Conservation (phyloP, 352 stramenopile genomes). For the Blastocystis sp. region DNA sequence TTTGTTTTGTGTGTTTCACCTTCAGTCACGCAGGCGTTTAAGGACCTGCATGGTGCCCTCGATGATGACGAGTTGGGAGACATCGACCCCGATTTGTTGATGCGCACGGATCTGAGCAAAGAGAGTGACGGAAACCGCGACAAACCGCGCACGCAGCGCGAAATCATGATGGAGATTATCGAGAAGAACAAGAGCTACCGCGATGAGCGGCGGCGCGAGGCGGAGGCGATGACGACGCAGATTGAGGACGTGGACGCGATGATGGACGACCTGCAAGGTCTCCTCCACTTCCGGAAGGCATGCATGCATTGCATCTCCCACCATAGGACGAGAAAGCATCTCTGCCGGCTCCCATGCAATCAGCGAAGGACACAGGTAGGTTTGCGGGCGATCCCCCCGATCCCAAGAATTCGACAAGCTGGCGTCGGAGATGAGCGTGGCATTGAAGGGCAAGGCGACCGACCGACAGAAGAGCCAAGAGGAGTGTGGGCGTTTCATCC, state of each 20-base stretch:
- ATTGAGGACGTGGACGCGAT: constrained; percentile 49
- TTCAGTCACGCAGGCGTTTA: constrained; percentile 42
- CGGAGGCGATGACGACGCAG: neutral
- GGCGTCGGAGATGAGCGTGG: neutral
- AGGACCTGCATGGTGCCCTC: constrained; percentile 25
- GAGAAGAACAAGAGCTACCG: constrained; percentile 50
- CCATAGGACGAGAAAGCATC: neutral
- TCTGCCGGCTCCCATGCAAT: neutral
- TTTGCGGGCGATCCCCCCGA: too few species aligned
- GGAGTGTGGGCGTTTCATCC: neutral
- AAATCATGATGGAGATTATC: constrained; percentile 58
- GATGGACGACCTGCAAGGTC: constrained; percentile 52
- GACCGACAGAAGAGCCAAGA: constrained; percentile 47
- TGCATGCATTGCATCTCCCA: neutral
- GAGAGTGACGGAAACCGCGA: neutral
- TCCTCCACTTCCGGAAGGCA: constrained; percentile 35
- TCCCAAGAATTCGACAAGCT: constrained; percentile 34
- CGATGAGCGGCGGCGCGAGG: constrained; percentile 12
- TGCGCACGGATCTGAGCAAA: constrained; percentile 3
- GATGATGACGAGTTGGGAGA: constrained; percentile 12
- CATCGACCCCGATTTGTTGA: constrained; percentile 33
- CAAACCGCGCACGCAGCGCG: constrained; percentile 17
- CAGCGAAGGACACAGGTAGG: neutral
- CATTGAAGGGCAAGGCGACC: constrained; percentile 23
- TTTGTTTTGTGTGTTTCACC: neutral